Evolutionary conservation across 176 grass and related monocot genomes (phyloP).

Genomic region (Phyllostachys edulis): DNA sequence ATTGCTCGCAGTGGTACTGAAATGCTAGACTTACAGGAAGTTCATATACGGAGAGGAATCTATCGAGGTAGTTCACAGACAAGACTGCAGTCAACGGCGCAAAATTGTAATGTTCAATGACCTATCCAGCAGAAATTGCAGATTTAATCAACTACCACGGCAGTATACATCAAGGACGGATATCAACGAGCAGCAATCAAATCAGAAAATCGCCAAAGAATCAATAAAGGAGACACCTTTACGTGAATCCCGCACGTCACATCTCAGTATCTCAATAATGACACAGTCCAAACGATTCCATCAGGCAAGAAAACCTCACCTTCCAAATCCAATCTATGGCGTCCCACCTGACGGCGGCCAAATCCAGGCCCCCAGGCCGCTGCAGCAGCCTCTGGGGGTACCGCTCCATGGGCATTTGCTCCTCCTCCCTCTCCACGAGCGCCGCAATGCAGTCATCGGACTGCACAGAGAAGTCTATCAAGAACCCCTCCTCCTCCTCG

Average conservation of each 20-base stretch:
- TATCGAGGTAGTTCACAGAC: slow-evolving; percentile 89
- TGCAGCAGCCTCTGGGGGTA: slow-evolving; percentile 68
- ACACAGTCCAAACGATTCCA: slow-evolving; percentile 11
- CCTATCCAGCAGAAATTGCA: slow-evolving; percentile 62
- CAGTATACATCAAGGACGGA: neutral
- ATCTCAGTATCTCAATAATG: slow-evolving; percentile 19
- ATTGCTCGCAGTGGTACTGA: slow-evolving; percentile 17
- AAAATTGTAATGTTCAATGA: slow-evolving; percentile 77
- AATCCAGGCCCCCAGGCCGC: slow-evolving; percentile 54
- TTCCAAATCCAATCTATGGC: slow-evolving; percentile 96
- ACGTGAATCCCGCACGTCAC: slow-evolving; percentile 24
- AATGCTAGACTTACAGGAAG: slow-evolving; percentile 75
- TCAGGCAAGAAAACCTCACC: slow-evolving; percentile 48
- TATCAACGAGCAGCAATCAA: slow-evolving; percentile 21
- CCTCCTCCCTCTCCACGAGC: slow-evolving; percentile 58
- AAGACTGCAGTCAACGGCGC: slow-evolving; percentile 77
- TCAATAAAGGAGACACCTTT: slow-evolving; percentile 26
- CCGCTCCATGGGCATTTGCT: slow-evolving; percentile 59
- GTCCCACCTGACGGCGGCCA: slow-evolving; percentile 60
- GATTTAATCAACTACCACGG: slow-evolving; percentile 37
- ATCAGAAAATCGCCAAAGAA: slow-evolving; percentile 25
- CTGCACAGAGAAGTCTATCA: slow-evolving; percentile 53
- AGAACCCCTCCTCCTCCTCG: slow-evolving; percentile 37
- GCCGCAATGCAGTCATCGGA: slow-evolving; percentile 68
- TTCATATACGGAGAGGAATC: slow-evolving; percentile 76